Percentiles rank a stretch among this genome's conserved stretches.
These are phyloP conservation scores for Ramularia endophylla DNA, from an alignment of 2,329 filamentous ascomycete genomes.

Conservation along the genomic window DNA sequence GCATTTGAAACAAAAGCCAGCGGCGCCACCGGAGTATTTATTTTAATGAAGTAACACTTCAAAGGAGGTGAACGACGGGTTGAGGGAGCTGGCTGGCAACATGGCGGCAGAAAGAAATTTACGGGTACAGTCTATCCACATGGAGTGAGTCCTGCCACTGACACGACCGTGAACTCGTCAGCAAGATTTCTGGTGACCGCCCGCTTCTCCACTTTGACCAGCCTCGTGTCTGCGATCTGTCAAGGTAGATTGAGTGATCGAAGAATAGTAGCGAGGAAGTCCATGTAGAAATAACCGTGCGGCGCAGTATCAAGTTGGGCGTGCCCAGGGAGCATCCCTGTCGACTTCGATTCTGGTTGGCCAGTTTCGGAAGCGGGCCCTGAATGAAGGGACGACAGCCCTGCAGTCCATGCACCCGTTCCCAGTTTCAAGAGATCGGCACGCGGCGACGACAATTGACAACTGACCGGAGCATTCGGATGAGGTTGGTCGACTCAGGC, in stretches of 20 bases:
- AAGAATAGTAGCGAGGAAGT: slow-evolving; percentile 9
- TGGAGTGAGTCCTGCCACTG: too few species aligned
- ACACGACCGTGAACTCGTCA: too few species aligned
- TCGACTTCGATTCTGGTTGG: slow-evolving; percentile 3
- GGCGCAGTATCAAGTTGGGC: slow-evolving; percentile 10
- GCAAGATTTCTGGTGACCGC: slow-evolving; percentile 3
- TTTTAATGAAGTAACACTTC: too few species aligned
- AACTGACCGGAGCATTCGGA: too few species aligned
- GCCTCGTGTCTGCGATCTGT: slow-evolving; percentile 15
- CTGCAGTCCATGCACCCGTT: slow-evolving; percentile 11
- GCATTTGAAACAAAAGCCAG: too few species aligned
- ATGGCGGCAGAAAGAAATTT: too few species aligned
- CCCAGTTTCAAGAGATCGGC: slow-evolving; percentile 13
- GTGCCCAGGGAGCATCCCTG: slow-evolving; percentile 12
- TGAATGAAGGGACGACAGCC: background rate
- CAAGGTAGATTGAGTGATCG: slow-evolving; percentile 15
- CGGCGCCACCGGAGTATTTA: too few species aligned
- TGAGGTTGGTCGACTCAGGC: too few species aligned
- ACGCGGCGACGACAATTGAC: slow-evolving; percentile 13
- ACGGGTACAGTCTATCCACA: too few species aligned
- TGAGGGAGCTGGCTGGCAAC: too few species aligned
- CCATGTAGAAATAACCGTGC: slow-evolving; percentile 10
- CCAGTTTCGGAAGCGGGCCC: slow-evolving; percentile 5
- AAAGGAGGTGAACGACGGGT: too few species aligned
- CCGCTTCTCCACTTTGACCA: slow-evolving; percentile 13